Base-by-base conservation (phyloP, 2,329 filamentous ascomycete species). In the Seiridium unicorne region DNA sequence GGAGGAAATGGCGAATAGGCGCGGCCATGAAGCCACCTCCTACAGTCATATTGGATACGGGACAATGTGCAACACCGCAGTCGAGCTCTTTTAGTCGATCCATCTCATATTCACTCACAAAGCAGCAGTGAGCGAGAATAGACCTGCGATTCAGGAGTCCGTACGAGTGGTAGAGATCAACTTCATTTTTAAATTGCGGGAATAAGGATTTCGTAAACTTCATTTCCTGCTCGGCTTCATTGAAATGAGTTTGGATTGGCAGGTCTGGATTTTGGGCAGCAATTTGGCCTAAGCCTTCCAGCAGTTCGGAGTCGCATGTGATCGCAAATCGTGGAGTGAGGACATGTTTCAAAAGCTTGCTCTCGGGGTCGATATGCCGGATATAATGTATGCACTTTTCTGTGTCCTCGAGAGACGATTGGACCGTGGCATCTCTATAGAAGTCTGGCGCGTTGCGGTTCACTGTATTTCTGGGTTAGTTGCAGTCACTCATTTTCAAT, bases 91-190 rank as follows among this genome's bases (percentile, higher is more conserved):
- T 65, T 1, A 89, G 65, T 4, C 76, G 74, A 1, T 71, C 63
- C 51, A 83, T 79, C 69, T 90, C 88, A 36, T 82, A 76, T 3
- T 84, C 79, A 4, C 76, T 79, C 73, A 89, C 82, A 67, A 84
- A 81, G 59, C 85, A 89, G 72, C 87, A 89, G 68, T 90, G 88
- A 0, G 88, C 88, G 0, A 90, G 79, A 59, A 90, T 88, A 0
- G 83, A 81, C 7, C 83, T 79, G 3, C 73, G 62, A 1, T 74
- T 81, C 5, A 91, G 75, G 3, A 90, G 72, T 0, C 79, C 79
- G 61, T 81, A 87, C 63, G 77, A 69, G 8, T 77, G 73, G 66
- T 89, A 90, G 3, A 90, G 73, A 57, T 88, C 84, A 0, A 79
- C 83, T 69, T 89, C 86, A 58, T 77, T 84, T 2, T 68, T 64